These are phyloP conservation scores for Penicillium malachiteum DNA, from an alignment of 495 filamentous ascomycete species.

Conservation along the genomic window DNA sequence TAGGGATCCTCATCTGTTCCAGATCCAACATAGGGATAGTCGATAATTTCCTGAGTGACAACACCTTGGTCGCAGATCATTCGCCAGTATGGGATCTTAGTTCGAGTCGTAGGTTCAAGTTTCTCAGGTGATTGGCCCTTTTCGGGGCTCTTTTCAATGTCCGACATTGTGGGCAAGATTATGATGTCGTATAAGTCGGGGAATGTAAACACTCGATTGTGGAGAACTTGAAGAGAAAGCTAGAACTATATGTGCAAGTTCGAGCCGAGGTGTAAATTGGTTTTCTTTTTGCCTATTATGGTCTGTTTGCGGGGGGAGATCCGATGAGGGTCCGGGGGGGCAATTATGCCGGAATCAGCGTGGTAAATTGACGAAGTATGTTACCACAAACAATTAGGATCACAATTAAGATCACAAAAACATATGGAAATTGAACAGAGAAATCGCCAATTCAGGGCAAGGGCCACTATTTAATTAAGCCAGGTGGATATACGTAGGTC, in stretches of 20 bases:
- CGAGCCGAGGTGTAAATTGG: background rate
- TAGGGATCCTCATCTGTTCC: conserved; percentile 76
- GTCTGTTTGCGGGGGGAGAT: background rate
- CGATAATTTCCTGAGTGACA: conserved; percentile 55
- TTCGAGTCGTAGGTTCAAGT: conserved; percentile 29
- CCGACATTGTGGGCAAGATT: conserved; percentile 30
- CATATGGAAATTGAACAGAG: background rate
- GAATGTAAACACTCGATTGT: background rate
- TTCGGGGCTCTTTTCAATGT: conserved; percentile 22
- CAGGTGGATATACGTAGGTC: background rate
- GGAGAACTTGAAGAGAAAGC: no score
- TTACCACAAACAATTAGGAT: background rate
- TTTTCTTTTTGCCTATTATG: background rate
- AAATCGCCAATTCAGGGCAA: background rate
- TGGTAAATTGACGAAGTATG: background rate
- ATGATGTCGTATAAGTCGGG: background rate
- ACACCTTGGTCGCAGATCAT: conserved; percentile 53
- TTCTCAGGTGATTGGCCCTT: conserved; percentile 23
- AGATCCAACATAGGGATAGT: conserved; percentile 61
- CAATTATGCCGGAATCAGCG: background rate
- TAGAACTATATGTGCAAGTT: background rate
- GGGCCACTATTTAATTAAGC: conserved; percentile 3
- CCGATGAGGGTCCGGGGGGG: background rate
- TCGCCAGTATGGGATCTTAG: conserved; percentile 44
- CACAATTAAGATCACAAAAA: background rate